These are phyloP conservation scores for Citrullus mucosospermus DNA, from an alignment of 306 rosid genomes.

Conservation along the genomic window DNA sequence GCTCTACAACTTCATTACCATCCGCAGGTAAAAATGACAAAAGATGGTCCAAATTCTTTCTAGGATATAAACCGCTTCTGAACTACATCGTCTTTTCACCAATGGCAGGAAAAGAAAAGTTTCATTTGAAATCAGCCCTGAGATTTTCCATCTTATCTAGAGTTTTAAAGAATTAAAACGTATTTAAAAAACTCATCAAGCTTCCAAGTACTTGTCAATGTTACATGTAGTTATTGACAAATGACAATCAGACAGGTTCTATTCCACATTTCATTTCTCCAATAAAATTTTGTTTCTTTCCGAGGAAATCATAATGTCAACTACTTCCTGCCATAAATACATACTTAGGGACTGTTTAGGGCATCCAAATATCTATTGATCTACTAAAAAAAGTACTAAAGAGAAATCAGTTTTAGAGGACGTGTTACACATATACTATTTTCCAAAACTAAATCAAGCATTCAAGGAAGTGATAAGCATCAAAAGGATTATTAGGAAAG, in stretches of 20 bases:
- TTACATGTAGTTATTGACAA: neutral
- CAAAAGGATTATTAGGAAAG: neutral
- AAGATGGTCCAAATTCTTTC: neutral
- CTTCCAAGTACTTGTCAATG: neutral
- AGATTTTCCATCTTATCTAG: neutral
- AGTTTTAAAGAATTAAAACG: neutral
- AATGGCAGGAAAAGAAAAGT: neutral
- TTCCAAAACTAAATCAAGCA: constrained; percentile 13
- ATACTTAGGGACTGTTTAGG: neutral
- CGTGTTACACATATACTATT: neutral
- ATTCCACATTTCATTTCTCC: neutral
- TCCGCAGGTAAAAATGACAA: neutral
- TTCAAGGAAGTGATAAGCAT: constrained; percentile 5
- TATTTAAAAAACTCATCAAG: neutral
- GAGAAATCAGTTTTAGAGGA: neutral
- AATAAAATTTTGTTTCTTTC: neutral
- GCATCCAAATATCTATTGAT: neutral
- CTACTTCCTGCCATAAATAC: neutral
- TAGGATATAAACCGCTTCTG: neutral
- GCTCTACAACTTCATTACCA: neutral
- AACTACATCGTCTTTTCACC: neutral
- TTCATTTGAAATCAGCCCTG: neutral
- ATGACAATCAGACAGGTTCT: neutral
- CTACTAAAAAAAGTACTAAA: neutral
- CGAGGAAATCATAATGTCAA: neutral